phyloP scores from a whole-genome alignment of 2,329 filamentous ascomycete species.

The Penicillium sp. region DNA sequence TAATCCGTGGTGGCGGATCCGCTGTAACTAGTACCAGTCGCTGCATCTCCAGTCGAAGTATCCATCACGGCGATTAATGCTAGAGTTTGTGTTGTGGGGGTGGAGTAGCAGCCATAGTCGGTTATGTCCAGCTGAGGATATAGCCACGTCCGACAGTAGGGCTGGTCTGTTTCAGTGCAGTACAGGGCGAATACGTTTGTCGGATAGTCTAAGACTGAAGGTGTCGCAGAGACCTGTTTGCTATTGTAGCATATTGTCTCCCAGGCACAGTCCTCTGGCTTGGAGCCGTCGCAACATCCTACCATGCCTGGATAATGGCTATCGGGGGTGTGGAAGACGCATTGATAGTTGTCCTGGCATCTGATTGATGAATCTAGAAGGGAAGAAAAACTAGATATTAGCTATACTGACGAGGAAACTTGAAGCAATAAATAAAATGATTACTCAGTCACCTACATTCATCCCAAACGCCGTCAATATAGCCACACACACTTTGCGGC shows the following conservation, averaged over 20 bases:
- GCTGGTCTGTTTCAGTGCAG: conserved; percentile 7
- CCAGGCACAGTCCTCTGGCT: conserved; percentile 9
- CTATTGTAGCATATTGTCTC: conserved; percentile 18
- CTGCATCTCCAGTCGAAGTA: background rate
- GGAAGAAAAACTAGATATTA: background rate
- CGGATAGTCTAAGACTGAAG: background rate
- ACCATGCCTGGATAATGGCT: conserved; percentile 15
- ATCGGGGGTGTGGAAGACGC: conserved; percentile 18
- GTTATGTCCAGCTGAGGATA: conserved; percentile 15
- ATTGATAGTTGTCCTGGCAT: conserved; percentile 9
- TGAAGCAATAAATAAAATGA: background rate
- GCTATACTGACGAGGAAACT: background rate
- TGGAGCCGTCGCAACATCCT: conserved; percentile 14
- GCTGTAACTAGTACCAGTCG: background rate
- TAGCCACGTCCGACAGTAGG: conserved; percentile 13
- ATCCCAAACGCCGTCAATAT: conserved; percentile 1
- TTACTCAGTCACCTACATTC: background rate
- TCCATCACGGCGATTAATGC: background rate
- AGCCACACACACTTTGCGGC: conserved; percentile 7
- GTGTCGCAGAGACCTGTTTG: conserved; percentile 8
- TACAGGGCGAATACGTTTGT: conserved; percentile 1
- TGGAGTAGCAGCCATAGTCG: conserved; percentile 13
- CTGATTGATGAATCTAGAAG: background rate
- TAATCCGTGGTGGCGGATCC: background rate
- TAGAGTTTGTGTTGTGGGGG: conserved; percentile 3